Evolutionary conservation across 2,329 filamentous ascomycete species (phyloP).

Genomic region (Diaporthe sp.): DNA sequence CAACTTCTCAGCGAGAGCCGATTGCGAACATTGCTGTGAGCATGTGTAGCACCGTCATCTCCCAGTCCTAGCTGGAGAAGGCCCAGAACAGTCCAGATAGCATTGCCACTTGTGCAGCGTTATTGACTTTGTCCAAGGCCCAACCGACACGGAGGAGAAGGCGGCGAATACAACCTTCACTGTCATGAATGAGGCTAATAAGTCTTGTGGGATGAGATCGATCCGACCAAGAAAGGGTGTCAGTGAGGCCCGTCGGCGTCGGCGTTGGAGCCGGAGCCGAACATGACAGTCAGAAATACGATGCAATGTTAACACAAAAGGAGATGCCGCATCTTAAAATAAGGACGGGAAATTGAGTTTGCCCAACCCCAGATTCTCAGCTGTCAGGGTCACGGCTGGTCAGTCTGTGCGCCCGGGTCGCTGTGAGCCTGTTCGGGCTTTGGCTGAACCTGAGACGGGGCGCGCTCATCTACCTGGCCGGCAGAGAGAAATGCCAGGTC

Average conservation of each 20-base stretch:
- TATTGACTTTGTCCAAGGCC: background rate
- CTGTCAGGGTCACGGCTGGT: background rate
- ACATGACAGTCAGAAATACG: background rate
- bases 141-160: background rate
- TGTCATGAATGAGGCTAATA: background rate
- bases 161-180: background rate
- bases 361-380: conserved; percentile 18
- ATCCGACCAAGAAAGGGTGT: background rate
- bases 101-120: background rate
- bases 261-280: background rate
- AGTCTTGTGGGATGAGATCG: background rate
- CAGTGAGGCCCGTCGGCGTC: background rate
- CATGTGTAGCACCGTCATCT: background rate
- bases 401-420: conserved; percentile 23
- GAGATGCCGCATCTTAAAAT: background rate
- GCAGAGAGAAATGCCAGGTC: background rate
- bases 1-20: background rate
- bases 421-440: conserved; percentile 26
- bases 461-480: background rate
- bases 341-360: conserved; percentile 20
- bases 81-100: background rate
- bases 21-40: background rate
- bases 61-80: background rate
- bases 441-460: conserved; percentile 4
- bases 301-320: background rate